Conservation (phyloP, 2,329 filamentous ascomycete genomes). For the Exophiala phaeomuriformis region DNA sequence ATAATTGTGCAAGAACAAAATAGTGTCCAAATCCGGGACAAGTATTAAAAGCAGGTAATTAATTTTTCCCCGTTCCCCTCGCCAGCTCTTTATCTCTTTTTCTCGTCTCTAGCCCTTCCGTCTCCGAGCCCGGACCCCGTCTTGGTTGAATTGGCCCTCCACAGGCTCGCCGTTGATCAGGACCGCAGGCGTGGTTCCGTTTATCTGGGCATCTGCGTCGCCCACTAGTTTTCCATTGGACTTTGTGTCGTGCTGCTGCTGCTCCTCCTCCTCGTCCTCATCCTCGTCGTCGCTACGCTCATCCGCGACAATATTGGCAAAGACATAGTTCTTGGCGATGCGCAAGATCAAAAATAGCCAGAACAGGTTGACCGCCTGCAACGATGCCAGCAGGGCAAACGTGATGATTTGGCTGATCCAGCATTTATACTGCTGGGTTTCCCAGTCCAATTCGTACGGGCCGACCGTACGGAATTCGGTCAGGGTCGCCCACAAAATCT, state of each 20-base stretch:
- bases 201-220: slow-evolving; percentile 5
- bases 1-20: too few species aligned
- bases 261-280: slow-evolving; percentile 35
- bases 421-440: slow-evolving; percentile 34
- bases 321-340: slow-evolving; percentile 29
- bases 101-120: slow-evolving; percentile 17
- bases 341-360: slow-evolving; percentile 31
- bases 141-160: slow-evolving; percentile 26
- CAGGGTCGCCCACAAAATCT: slow-evolving; percentile 31
- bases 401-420: slow-evolving; percentile 32
- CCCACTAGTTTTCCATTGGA: slow-evolving; percentile 4
- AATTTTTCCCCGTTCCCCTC: too few species aligned
- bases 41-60: too few species aligned
- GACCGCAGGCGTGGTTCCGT: slow-evolving; percentile 26
- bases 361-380: slow-evolving; percentile 33
- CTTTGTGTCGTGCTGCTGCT: not conserved
- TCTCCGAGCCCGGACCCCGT: slow-evolving; percentile 28
- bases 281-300: slow-evolving; percentile 43
- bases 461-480: slow-evolving; percentile 33
- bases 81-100: not conserved
- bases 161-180: slow-evolving; percentile 37
- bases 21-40: too few species aligned
- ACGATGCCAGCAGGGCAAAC: slow-evolving; percentile 29
- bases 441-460: slow-evolving; percentile 33
- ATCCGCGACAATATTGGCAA: slow-evolving; percentile 32